A percentile compares a stretch with the other conserved stretches of the same genome.
Evolutionary conservation across 139 green algal genomes (phyloP).

Genomic region (Chlamydomonas eustigma): DNA sequence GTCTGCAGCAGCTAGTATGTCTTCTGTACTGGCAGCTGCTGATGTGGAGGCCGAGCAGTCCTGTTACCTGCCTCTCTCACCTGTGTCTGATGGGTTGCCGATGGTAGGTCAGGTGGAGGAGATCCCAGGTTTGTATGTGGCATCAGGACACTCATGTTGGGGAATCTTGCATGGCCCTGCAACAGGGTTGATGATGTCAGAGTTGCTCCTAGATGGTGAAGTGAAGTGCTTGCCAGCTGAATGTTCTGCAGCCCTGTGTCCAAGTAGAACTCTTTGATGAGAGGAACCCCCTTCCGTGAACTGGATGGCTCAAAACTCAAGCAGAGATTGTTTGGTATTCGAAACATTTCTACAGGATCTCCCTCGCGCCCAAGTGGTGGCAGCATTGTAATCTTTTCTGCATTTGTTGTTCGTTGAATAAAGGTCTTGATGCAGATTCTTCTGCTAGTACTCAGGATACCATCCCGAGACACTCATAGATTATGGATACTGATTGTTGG

Average conservation of each 20-base stretch:
- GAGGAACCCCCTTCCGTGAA: too few species aligned
- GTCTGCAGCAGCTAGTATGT: conserved; percentile 12
- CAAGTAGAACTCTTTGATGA: not conserved
- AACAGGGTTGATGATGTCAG: conserved; percentile 67
- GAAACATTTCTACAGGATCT: too few species aligned
- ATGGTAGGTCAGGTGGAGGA: conserved; percentile 50
- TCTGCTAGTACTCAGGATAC: too few species aligned
- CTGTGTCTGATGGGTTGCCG: conserved; percentile 46
- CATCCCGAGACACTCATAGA: too few species aligned
- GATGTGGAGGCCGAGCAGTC: conserved; percentile 41
- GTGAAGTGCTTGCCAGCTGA: not conserved
- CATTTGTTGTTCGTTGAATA: too few species aligned
- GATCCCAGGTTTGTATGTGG: conserved; percentile 35
- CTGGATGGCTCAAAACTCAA: too few species aligned
- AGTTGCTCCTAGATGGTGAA: conserved; percentile 53
- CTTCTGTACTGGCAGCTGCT: conserved; percentile 13
- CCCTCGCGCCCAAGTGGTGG: too few species aligned
- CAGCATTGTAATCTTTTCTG: too few species aligned
- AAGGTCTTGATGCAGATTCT: too few species aligned
- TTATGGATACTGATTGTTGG: too few species aligned
- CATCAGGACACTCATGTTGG: conserved; percentile 71
- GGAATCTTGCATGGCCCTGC: conserved; percentile 76
- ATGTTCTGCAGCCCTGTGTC: not conserved
- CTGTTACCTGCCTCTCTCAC: conserved; percentile 66
- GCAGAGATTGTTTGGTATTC: too few species aligned